Base-by-base conservation (phyloP, 805 yeast genomes). In the Candida verbasci region DNA sequence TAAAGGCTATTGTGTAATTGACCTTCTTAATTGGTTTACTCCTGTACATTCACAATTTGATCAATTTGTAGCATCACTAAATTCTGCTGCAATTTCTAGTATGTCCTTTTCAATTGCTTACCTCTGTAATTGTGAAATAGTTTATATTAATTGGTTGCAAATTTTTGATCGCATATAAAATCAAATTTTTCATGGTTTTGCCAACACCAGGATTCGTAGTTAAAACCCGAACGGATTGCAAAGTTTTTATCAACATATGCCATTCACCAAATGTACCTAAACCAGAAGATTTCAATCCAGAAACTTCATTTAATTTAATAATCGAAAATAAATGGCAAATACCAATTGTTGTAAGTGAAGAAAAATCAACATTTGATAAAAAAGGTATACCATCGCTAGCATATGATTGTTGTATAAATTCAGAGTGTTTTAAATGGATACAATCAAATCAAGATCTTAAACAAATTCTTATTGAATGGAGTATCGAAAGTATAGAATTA, bases 241-340 rank as follows among this genome's bases (percentile, higher is more conserved):
- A 89, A 49, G 73, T 86, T 7, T 89, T 89, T 54, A 68, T 89
- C 32, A 89, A 89, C 55, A 65, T 88, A 0, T 85, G 95, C 52
- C 74, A 80, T 16, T 80, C 81, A 48, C 50, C 59, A 1, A 65
- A 72, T 18, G 80, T 87, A 0, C 95, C 94, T 3, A 50, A 64
- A 17, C 95, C 95, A 0, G 42, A 49, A 1, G 72, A 56, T 10
- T 83, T 81, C 49, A 69, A 72, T 24, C 79, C 87, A 3, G 70
- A 64, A 25, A 55, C 63, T 2, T 77, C 86, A 2, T 79, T 79
- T 47, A 79, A 82, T 1, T 56, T 77, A 34, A 80, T 83, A 16
- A 74, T 80, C 58, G 77, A 76, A 24, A 80, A 80, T 49, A 69
- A 82, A 49, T 88, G 96, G 95, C 88, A 83, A 41, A 81, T 87